Base-by-base conservation (phyloP, 139 green algal species). In the Parachlorella kessleri region DNA sequence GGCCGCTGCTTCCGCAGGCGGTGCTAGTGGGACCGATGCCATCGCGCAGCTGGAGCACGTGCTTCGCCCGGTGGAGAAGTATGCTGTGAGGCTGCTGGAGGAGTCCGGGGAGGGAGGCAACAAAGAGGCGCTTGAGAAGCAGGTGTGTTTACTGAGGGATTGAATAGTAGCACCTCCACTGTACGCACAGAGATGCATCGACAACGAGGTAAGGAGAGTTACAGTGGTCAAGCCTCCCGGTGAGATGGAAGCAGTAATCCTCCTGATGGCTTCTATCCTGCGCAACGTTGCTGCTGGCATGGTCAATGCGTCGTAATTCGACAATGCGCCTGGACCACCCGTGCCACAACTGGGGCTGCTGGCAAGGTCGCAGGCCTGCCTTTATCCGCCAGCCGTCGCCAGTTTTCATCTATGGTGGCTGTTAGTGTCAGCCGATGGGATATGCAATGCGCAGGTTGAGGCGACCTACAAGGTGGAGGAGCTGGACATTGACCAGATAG, bases 31-130 rank as follows among this genome's bases (percentile, higher is more conserved):
- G n/a, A 30, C 75, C 9, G 85, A 78, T 23, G 66, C 75, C 3
- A 40, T 87, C 18, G 74, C 77, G 7, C 66, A 82, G 6, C 74
- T 88, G 55, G 74, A 93, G 66, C 59, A 66, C 21, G 73, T 73
- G n/a, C 83, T 94, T 54, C 39, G 76, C 1, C 89, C 89, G 2
- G 83, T 94, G 55, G 90, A 94, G 76, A 73, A 72, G 36, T 93
- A 92, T 63, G 90, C 89, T 39, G 84, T 94, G 37, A 79, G 87
- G n/a, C 85, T 87, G 8, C 28, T 92, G 33, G 87, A 92, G 67
- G 39, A 81, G 37, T 64, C 81, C 33, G 32, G 39, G 3, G 66
- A 42, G 35, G 53, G 48, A 30, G 14, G 88, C 8, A 74, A 86
- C 73, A 54, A 55, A 48, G 54, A 72, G 35, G 69, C 41, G 21